Conservation (phyloP, 495 filamentous ascomycete genomes). For the Zalerion maritima region DNA sequence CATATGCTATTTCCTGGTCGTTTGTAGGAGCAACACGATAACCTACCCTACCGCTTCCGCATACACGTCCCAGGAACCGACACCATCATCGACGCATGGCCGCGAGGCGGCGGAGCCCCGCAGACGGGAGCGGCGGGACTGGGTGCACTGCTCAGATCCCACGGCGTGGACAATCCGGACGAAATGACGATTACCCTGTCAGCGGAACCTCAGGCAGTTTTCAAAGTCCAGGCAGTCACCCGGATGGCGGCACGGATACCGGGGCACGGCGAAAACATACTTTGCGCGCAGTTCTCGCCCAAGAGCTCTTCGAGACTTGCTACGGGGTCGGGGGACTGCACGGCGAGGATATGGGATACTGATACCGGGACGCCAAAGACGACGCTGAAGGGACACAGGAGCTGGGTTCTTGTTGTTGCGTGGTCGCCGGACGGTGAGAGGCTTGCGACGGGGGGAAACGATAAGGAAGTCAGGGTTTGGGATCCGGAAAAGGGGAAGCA, state of each 20-base stretch:
- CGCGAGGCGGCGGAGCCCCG: too few relatives aligned
- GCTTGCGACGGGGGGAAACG: slow-evolving; percentile 87
- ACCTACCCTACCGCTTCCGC: slow-evolving; percentile 78
- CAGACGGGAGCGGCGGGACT: slow-evolving; percentile 25
- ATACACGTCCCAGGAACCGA: slow-evolving; percentile 45
- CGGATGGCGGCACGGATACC: slow-evolving; percentile 77
- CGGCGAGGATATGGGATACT: slow-evolving; percentile 89
- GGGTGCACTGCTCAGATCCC: slow-evolving; percentile 28
- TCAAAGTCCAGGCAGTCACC: slow-evolving; percentile 83
- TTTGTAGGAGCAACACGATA: slow-evolving; percentile 50
- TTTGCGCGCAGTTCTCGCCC: slow-evolving; percentile 80
- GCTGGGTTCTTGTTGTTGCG: slow-evolving; percentile 78
- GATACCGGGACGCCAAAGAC: slow-evolving; percentile 82
- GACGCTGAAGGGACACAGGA: slow-evolving; percentile 84
- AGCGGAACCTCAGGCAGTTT: slow-evolving; percentile 85
- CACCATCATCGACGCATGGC: slow-evolving; percentile 61
- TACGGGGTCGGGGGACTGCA: slow-evolving; percentile 81
- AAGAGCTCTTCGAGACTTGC: slow-evolving; percentile 65
- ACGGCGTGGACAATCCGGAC: slow-evolving; percentile 34
- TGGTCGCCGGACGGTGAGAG: slow-evolving; percentile 74
- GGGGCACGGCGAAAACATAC: slow-evolving; percentile 85
- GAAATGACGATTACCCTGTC: slow-evolving; percentile 51
- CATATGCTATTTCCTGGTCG: too few relatives aligned
- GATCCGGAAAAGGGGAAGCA: slow-evolving; percentile 69
- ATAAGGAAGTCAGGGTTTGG: slow-evolving; percentile 84